phyloP scores from a whole-genome alignment of 148 eudicot genomes.

The Dianthus caryophyllus region DNA sequence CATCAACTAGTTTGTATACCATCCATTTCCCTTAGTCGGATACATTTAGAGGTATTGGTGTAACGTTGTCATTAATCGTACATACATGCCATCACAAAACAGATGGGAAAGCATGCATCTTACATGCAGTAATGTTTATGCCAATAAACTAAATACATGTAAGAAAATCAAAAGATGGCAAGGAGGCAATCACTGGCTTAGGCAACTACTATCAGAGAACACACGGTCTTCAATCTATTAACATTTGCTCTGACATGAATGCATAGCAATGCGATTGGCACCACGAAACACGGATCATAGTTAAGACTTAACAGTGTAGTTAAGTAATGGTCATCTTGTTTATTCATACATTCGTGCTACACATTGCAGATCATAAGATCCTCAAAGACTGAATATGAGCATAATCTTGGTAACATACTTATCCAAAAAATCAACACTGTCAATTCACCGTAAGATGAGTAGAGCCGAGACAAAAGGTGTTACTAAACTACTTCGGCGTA shows the following conservation, averaged over 20 bases:
- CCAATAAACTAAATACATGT: not conserved
- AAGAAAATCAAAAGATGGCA: not conserved
- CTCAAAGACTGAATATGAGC: not conserved
- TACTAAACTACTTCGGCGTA: slow-evolving; percentile 27
- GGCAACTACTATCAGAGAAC: not conserved
- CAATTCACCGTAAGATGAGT: not conserved
- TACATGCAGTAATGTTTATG: not conserved
- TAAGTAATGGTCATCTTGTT: not conserved
- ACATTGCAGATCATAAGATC: not conserved
- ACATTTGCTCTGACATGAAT: too few relatives aligned
- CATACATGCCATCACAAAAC: not conserved
- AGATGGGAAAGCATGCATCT: not conserved
- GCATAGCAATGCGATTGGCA: not conserved
- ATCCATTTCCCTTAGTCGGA: not conserved
- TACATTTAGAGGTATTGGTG: not conserved
- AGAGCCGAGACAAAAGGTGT: not conserved
- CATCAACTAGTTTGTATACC: not conserved
- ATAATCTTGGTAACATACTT: not conserved
- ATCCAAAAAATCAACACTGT: not conserved
- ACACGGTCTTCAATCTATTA: not conserved
- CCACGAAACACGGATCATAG: not conserved
- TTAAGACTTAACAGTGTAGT: not conserved
- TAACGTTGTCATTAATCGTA: not conserved
- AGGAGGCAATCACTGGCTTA: not conserved
- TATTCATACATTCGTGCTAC: not conserved